These are phyloP conservation scores for Camelina laxa DNA, from an alignment of 345 rosid genomes.

Conservation along the genomic window DNA sequence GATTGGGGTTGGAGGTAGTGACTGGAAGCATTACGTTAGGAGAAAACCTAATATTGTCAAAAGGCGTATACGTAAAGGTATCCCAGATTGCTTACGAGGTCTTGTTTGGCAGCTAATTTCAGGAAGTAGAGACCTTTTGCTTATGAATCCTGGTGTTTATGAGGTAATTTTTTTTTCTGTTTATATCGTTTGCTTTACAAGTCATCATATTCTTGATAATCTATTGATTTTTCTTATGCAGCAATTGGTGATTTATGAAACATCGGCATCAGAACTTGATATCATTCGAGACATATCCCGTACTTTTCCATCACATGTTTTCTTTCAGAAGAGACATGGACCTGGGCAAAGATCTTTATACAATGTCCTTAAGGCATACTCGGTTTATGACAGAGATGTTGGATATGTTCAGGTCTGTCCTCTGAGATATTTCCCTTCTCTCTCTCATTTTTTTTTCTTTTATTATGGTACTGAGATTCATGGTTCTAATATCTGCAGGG, in stretches of 20 bases:
- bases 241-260: constrained; percentile 93
- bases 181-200: background rate
- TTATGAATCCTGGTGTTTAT: constrained; percentile 95
- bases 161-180: constrained; percentile 54
- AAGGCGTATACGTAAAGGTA: constrained; percentile 88
- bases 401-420: constrained; percentile 92
- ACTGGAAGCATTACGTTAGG: constrained; percentile 93
- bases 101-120: constrained; percentile 98
- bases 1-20: constrained; percentile 98
- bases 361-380: constrained; percentile 95
- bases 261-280: constrained; percentile 94
- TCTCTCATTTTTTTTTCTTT: constrained; percentile 11
- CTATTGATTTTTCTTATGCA: constrained; percentile 44
- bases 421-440: background rate
- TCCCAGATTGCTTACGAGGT: constrained; percentile 97
- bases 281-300: constrained; percentile 97
- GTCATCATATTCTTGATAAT: constrained; percentile 9
- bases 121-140: constrained; percentile 93
- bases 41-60: constrained; percentile 86
- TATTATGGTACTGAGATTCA: constrained; percentile 3
- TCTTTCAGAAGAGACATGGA: constrained; percentile 98
- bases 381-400: constrained; percentile 92
- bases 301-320: constrained; percentile 95
- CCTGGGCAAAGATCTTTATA: constrained; percentile 98
- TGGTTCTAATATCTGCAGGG: constrained; percentile 60